Percentiles rank a stretch among this genome's conserved stretches.
phyloP scores from a whole-genome alignment of 2,329 filamentous ascomycete species.

The Calonectria honghensis region DNA sequence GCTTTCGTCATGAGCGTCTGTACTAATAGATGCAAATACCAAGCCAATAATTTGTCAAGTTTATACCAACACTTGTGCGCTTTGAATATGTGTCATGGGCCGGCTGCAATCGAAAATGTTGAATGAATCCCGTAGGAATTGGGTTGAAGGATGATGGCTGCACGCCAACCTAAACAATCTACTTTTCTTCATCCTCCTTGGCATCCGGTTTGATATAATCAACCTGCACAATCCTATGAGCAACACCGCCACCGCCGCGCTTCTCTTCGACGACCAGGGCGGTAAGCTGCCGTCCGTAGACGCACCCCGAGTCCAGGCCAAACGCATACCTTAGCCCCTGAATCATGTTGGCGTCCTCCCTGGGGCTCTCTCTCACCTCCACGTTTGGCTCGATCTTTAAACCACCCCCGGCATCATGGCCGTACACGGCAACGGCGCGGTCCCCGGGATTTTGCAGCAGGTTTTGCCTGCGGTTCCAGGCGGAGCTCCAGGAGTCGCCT shows the following conservation, averaged over 20 bases:
- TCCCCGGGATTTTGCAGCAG: constrained; percentile 37
- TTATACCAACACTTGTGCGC: not conserved
- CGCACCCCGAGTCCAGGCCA: constrained; percentile 88
- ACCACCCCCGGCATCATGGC: constrained; percentile 85
- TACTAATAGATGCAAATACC: not conserved
- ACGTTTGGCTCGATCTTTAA: constrained; percentile 64
- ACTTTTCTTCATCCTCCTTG: not conserved
- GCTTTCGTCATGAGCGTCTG: not conserved
- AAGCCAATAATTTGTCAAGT: not conserved
- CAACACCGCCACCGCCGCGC: not conserved
- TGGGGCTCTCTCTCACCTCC: not conserved
- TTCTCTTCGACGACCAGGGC: constrained; percentile 41
- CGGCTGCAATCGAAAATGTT: not conserved
- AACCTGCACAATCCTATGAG: constrained; percentile 40
- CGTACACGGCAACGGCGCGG: constrained; percentile 83
- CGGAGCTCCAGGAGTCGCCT: constrained; percentile 44
- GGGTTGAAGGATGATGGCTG: not conserved
- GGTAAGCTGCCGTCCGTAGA: constrained; percentile 70
- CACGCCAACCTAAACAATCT: no score
- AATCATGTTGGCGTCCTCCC: rapidly evolving
- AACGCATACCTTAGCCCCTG: constrained; percentile 76
- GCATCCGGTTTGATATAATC: constrained; percentile 10
- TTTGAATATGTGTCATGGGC: not conserved
- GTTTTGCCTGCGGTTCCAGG: constrained; percentile 48
- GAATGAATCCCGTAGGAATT: not conserved